phyloP scores from a whole-genome alignment of 2,329 filamentous ascomycete genomes.

The Arthroderma uncinatum region DNA sequence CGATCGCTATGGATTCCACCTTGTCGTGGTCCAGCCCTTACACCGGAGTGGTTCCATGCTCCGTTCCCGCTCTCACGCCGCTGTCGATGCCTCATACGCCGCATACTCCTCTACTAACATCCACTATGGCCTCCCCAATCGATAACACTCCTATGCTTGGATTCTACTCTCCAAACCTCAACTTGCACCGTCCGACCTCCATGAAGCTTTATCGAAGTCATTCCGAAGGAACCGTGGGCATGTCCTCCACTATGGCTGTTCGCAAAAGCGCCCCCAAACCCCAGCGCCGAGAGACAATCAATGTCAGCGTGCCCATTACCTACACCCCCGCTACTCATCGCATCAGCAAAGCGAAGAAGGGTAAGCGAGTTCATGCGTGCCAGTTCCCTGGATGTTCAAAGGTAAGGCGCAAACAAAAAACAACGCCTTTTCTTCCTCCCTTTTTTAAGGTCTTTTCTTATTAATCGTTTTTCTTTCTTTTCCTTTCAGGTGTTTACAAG shows the following conservation, averaged over 20 bases:
- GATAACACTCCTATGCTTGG: not conserved
- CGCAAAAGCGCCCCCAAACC: not conserved
- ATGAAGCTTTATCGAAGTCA: slow-evolving; percentile 6
- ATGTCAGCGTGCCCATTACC: slow-evolving; percentile 20
- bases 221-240: slow-evolving; percentile 1
- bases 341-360: slow-evolving; percentile 43
- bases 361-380: slow-evolving; percentile 41
- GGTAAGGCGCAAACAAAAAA: slow-evolving; percentile 23
- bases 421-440: slow-evolving; percentile 7
- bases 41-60: not conserved
- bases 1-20: not conserved
- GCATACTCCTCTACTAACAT: slow-evolving; percentile 3
- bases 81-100: not conserved
- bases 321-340: slow-evolving; percentile 41
- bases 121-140: not conserved
- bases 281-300: not conserved
- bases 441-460: not conserved
- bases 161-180: not conserved
- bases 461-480: slow-evolving; percentile 3
- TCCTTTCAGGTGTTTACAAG: slow-evolving; percentile 37
- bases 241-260: not conserved
- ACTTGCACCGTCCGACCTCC: not conserved
- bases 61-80: not conserved
- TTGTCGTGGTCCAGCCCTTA: not conserved
- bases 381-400: slow-evolving; percentile 39